Evolutionary conservation across 768 basidiomycete species (phyloP).

Genomic region (Xerocomus potaroensis): DNA sequence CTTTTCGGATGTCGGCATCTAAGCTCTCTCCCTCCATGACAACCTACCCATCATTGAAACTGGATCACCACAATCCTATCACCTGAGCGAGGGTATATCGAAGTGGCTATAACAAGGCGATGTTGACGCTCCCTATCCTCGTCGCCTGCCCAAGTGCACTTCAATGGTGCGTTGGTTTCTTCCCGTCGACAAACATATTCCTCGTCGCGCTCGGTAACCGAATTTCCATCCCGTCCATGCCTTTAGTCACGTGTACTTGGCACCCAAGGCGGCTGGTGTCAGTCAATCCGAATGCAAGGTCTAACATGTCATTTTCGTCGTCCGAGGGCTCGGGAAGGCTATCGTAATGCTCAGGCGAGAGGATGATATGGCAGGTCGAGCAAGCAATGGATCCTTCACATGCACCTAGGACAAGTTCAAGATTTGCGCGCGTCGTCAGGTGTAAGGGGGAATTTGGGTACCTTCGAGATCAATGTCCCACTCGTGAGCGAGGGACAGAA

Average conservation of each 20-base stretch:
- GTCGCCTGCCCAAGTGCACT: background rate
- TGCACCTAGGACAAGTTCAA: constrained; percentile 56
- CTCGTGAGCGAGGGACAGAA: constrained; percentile 88
- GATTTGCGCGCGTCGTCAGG: background rate
- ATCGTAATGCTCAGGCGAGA: constrained; percentile 66
- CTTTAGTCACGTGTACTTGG: constrained; percentile 72
- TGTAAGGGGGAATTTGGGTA: constrained; percentile 30
- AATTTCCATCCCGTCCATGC: constrained; percentile 82
- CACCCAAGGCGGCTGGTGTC: constrained; percentile 86
- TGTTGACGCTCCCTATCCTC: background rate
- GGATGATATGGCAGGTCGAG: constrained; percentile 94
- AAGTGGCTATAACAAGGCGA: constrained; percentile 6
- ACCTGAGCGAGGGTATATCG: constrained; percentile 13
- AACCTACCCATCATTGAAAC: background rate
- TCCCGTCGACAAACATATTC: constrained; percentile 95
- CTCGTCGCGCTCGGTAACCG: constrained; percentile 86
- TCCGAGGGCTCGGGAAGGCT: constrained; percentile 89
- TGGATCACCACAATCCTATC: background rate
- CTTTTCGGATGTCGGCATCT: background rate
- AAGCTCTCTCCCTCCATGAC: background rate
- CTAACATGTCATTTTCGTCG: constrained; percentile 98
- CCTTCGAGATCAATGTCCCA: constrained; percentile 96
- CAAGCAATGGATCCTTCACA: constrained; percentile 97
- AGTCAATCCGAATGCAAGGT: constrained; percentile 95
- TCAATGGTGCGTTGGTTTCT: constrained; percentile 50